These are phyloP conservation scores for Umbelopsis sp. DNA, from an alignment of 192 early-diverging fungal genomes.

Conservation along the genomic window DNA sequence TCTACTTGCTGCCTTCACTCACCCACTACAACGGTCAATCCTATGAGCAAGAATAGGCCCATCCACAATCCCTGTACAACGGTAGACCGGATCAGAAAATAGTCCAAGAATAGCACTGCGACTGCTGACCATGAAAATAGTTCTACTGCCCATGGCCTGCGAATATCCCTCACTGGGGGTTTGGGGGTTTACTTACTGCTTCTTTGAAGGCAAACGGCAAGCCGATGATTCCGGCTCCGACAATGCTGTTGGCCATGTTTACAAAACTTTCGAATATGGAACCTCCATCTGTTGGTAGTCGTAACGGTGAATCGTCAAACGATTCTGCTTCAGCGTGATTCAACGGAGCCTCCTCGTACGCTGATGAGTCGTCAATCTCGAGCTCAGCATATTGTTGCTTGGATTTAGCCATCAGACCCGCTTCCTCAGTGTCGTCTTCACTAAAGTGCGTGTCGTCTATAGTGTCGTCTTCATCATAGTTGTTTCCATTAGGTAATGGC, in stretches of 20 bases:
- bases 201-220: conserved; percentile 85
- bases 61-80: conserved; percentile 44
- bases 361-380: conserved; percentile 36
- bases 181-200: conserved; percentile 52
- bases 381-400: conserved; percentile 32
- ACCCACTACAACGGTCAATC: conserved; percentile 69
- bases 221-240: conserved; percentile 88
- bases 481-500: conserved; percentile 5
- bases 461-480: not conserved
- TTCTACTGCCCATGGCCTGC: no score
- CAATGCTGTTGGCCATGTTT: conserved; percentile 93
- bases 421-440: not conserved
- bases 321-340: conserved; percentile 3
- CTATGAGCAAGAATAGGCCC: conserved; percentile 55
- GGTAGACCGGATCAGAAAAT: conserved; percentile 22
- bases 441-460: not conserved
- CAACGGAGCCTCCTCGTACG: not conserved
- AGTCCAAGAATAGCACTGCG: no score
- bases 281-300: conserved; percentile 55
- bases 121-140: no score
- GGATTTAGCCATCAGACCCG: not conserved
- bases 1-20: conserved; percentile 19
- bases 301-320: conserved; percentile 8
- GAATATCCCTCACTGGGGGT: not conserved
- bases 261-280: conserved; percentile 58